Conservation (phyloP, 352 stramenopile species). For the Pythium folliculosum region DNA sequence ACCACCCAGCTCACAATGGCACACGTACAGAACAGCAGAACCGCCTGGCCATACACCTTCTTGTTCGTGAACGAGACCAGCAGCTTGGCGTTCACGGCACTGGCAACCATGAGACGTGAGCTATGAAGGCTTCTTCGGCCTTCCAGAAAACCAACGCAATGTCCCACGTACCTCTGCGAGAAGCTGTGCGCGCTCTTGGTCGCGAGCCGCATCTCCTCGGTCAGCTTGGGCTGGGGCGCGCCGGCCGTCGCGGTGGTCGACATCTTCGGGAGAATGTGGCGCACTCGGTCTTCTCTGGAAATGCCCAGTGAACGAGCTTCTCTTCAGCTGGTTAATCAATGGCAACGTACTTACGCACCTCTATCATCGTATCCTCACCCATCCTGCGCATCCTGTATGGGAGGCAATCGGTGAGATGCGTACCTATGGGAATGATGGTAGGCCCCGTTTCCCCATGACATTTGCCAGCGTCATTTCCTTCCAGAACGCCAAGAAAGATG, state of each 20-base stretch:
- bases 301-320: not conserved
- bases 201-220: slow-evolving; percentile 9
- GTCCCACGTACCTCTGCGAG: slow-evolving; percentile 2
- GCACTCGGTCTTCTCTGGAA: not conserved
- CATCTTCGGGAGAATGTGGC: not conserved
- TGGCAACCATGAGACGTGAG: slow-evolving; percentile 17
- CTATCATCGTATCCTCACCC: not conserved
- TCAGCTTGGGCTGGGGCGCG: not conserved
- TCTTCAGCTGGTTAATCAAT: not conserved
- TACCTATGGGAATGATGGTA: slow-evolving; percentile 24
- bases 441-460: not conserved
- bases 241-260: not conserved
- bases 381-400: not conserved
- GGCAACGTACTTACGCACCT: not conserved
- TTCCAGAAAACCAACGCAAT: too few relatives aligned
- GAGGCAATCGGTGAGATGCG: not conserved
- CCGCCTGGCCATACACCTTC: slow-evolving; percentile 57
- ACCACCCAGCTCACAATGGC: not conserved
- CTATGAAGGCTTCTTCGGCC: not conserved
- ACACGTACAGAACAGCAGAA: slow-evolving; percentile 73
- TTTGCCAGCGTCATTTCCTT: slow-evolving; percentile 4
- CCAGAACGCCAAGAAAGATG: slow-evolving; percentile 4
- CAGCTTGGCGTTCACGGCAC: slow-evolving; percentile 71
- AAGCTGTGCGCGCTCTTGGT: slow-evolving; percentile 11
- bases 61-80: slow-evolving; percentile 66